Conservation (phyloP, 2,329 filamentous ascomycete species). For the Trichoderma sp. region DNA sequence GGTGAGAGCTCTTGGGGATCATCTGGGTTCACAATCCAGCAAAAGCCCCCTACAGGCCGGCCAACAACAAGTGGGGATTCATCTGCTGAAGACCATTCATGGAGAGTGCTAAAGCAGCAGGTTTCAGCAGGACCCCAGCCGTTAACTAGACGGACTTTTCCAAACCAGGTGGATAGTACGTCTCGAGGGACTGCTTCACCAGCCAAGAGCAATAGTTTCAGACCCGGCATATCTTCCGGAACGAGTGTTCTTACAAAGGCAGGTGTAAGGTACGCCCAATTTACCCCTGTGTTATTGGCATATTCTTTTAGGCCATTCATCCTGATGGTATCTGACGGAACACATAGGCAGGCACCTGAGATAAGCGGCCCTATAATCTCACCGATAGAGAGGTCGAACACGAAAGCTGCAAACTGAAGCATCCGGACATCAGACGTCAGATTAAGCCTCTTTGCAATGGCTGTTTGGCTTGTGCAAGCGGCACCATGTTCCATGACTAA, state of each 20-base stretch:
- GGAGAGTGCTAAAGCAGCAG: conserved; percentile 27
- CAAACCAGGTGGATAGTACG: neutral
- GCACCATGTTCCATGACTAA: conserved; percentile 14
- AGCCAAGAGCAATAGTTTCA: conserved; percentile 6
- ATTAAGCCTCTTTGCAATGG: neutral
- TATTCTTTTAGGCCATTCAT: conserved; percentile 16
- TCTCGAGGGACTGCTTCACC: conserved; percentile 14
- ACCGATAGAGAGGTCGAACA: conserved; percentile 20
- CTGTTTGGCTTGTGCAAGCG: neutral
- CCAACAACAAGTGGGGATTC: conserved; percentile 15
- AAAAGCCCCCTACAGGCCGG: conserved; percentile 7
- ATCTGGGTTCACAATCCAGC: conserved; percentile 25
- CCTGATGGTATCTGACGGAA: conserved; percentile 20
- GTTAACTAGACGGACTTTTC: conserved; percentile 36
- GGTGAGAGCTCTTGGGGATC: conserved; percentile 24
- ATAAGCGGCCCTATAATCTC: conserved; percentile 19
- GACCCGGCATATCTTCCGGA: neutral
- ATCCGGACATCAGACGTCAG: neutral
- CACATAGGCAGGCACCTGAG: conserved; percentile 22
- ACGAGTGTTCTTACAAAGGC: neutral
- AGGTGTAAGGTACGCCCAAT: conserved; percentile 7
- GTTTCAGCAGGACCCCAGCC: conserved; percentile 43
- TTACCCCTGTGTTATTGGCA: neutral
- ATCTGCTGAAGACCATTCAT: neutral
- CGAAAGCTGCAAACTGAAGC: conserved; percentile 20